Evolutionary conservation across 805 yeast species (phyloP), one percentile per base, ranked within the genome.

Genomic region (Zygotorulaspora danielsina): DNA sequence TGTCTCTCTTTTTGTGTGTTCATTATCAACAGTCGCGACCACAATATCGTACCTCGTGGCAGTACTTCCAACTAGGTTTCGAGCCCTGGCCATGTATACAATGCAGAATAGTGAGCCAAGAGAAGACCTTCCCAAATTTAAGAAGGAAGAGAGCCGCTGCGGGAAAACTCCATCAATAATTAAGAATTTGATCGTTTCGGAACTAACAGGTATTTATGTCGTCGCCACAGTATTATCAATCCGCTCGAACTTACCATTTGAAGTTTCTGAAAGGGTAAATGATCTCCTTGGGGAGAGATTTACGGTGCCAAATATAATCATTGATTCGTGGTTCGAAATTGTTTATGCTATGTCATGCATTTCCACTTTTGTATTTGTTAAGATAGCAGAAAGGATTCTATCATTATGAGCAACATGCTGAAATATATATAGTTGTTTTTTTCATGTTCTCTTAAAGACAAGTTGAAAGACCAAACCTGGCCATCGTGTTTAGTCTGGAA

Each of bases 1-100:
- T 1, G 76, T 81, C 8, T 69, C 72, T 11, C 64, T 82, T 37
- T 81, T 82, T 49, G 52, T 75, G 1, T 72, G 82, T 42, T 78
- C 86, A 1, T 71, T 82, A 49, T 78, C 82, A 18, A 80, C 80
- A 39, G 88, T 82, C 1, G 57, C 72, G 34, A 63, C 71, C 28
- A 80, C 89, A 0, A 72, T 81, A 42, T 71, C 75, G 29, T 79
- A 81, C 22, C 59, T 81, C 11, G 54, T 65, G 26, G 60, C 63
- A 10, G 51, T 68, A 27, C 36, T 67, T 6, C 72, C 72, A 2
- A 44, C 61, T 6, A 59, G 59, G 29, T 47, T 66, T n/a, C 63
- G 61, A 25, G 41, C 52, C 4, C 34, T 56, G 17, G 61, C 62
- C 2, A 36, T 58, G 44, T 52, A 50, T 44, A 55, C 61, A 1